Percentiles rank a stretch among this genome's conserved stretches.
phyloP scores from a whole-genome alignment of 768 basidiomycete species.

The Arthromyces matolae region DNA sequence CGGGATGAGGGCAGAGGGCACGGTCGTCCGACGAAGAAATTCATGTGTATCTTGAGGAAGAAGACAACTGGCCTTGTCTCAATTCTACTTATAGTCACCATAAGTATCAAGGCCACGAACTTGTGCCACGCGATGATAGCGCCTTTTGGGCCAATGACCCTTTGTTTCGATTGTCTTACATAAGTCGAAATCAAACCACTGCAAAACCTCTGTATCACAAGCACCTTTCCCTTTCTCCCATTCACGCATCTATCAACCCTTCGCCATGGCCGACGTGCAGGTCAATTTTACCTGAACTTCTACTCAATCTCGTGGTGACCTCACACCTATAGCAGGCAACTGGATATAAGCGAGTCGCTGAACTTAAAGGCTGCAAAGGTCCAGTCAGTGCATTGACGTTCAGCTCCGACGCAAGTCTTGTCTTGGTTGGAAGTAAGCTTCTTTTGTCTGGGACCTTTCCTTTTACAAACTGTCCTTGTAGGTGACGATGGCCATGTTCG shows the following conservation, averaged over 20 bases:
- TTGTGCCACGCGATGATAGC: background rate
- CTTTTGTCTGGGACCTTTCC: background rate
- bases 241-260: background rate
- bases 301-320: too few species aligned
- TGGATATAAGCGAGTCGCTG: too few species aligned
- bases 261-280: background rate
- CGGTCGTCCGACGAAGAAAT: background rate
- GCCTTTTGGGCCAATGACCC: background rate
- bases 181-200: too few species aligned
- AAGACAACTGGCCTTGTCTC: too few species aligned
- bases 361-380: slow-evolving; percentile 2
- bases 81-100: too few species aligned
- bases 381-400: background rate
- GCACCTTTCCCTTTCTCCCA: background rate
- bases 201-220: too few species aligned
- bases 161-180: background rate
- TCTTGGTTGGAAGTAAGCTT: background rate
- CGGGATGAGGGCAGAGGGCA: background rate
- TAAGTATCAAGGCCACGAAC: too few species aligned
- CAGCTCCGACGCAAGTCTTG: background rate
- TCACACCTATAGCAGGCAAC: too few species aligned
- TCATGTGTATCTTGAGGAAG: background rate
- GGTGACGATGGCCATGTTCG: background rate
- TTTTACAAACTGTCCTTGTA: background rate
- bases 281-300: too few species aligned